Percentiles rank a stretch among this genome's conserved stretches.
phyloP scores from a whole-genome alignment of 805 yeast genomes.

The Yarrowia porcina region DNA sequence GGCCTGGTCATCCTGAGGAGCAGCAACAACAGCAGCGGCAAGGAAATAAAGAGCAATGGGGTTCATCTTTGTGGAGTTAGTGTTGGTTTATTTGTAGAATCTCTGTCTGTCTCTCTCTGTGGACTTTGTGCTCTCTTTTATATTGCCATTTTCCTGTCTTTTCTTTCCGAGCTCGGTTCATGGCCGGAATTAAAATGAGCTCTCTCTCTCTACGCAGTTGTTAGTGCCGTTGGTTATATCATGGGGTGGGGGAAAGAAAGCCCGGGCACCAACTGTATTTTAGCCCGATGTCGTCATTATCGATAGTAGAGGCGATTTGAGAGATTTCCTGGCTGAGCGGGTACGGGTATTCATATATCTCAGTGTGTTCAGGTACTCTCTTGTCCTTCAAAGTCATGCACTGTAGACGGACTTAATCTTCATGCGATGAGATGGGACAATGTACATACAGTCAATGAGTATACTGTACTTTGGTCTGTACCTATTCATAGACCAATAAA shows the following conservation, averaged over 20 bases:
- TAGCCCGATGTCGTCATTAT: slow-evolving; percentile 1
- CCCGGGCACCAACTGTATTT: not conserved
- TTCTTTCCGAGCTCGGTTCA: not conserved
- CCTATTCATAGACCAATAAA: not conserved
- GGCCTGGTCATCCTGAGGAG: not conserved
- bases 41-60: not conserved
- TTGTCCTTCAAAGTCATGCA: not conserved
- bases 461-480: too few relatives aligned
- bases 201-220: too few relatives aligned
- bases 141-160: not conserved
- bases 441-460: not conserved
- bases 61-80: too few relatives aligned
- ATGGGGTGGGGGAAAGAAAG: not conserved
- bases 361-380: too few relatives aligned
- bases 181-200: not conserved
- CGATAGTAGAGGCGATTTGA: not conserved
- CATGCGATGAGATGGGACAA: not conserved
- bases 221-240: not conserved
- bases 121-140: not conserved
- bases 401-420: not conserved
- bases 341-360: too few relatives aligned
- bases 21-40: slow-evolving; percentile 3
- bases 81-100: too few relatives aligned
- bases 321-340: not conserved
- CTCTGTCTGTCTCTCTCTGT: not conserved